Base-by-base conservation (phyloP, 208 protist genomes). In the Acanthamoeba royreba region DNA sequence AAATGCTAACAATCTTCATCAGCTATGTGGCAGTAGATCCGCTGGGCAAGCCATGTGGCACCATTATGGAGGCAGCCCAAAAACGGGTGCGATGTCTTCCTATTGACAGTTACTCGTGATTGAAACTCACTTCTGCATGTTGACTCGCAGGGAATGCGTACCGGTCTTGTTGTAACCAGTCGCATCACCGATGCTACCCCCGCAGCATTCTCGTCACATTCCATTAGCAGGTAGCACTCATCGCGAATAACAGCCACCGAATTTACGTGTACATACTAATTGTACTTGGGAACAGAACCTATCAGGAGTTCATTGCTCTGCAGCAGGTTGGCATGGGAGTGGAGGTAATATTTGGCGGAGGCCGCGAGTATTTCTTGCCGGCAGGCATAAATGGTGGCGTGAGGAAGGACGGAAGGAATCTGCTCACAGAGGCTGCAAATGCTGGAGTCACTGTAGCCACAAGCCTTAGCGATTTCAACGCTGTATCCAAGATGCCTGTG, bases 301-400 rank as follows among this genome's bases (percentile, higher is more conserved):
- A 19, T 45, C 31, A 81, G 53, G 22, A 53, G 1, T 92, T 95
- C 31, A 97, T 97, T 25, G 93, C 93, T 3, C 9, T 13, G 11
- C 95, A 97, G 47, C 45, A 95, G 1, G 31, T 95, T 0, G 46
- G 87, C 2, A 53, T 63, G 22, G 66, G 90, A 2, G 3, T 97
- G 2, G 94, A 95, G 52, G 52, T 97, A 2, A 49, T 96, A 1
- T 58, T 97, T 45, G 95, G 95, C 47, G 95, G 95, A 63, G 95
- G 95, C 3, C 28, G 11, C 2, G 31, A 52, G 5, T 95, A 90
- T 28, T 96, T 92, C 46, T 49, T 77, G 1, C 49, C 79, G 1
- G 74, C 25, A 28, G 17, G 92, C 17, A 49, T 35, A 2, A 22
- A 93, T 17, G 38, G 72, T 13, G 83, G 79, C 52, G n/a, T 35